Base-by-base conservation (phyloP, 1,139 yeast genomes). In the Hyphopichia buzzinii region DNA sequence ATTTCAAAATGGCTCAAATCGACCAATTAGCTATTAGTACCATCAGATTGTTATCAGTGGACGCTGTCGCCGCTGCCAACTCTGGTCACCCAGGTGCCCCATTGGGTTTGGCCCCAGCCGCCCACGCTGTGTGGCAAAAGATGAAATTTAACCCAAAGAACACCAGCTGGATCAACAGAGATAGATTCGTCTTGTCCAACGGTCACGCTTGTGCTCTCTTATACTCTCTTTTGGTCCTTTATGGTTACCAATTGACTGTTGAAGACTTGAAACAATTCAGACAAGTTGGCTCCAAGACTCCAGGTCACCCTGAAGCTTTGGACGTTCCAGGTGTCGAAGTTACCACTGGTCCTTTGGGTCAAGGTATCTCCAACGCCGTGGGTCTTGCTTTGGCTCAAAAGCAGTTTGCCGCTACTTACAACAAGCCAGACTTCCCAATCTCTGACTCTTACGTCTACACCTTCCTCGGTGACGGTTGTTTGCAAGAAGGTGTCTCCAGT, bases 21-120 rank as follows among this genome's bases (percentile, higher is more conserved):
- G 96, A 90, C 64, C 74, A 72, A 52, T 74, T 75, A 63, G 85
- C 96, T 41, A 74, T 94, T 67, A 76, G 79, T 73, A 88, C 98
- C 51, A 87, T 92, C 71, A 89, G 97, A 74, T 72, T 84, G 48
- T 76, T 94, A 56, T 81, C 97, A 31, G 90, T 85, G 41, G 99
- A 92, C 66, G 83, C 86, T 48, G 95, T 87, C 44, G 76, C 83
- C 43, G 79, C 81, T 63, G 95, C 97, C 55, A 86, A 92, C 70
- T 84, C 96, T 44, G 99, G 99, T 52, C 99, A 92, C 73, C 99
- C 99, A 39, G 98, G 98, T 77, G 97, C 99, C 39, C 98, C 98
- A 55, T 81, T 92, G 79, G 98, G 97, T 47, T 73, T 92, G 65
- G 97, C 99, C 21, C 96, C 77, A 26, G 75, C 75, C 33, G 76